Evolutionary conservation across 192 early-diverging fungal species (phyloP).

Genomic region (Mortierella hygrophila): DNA sequence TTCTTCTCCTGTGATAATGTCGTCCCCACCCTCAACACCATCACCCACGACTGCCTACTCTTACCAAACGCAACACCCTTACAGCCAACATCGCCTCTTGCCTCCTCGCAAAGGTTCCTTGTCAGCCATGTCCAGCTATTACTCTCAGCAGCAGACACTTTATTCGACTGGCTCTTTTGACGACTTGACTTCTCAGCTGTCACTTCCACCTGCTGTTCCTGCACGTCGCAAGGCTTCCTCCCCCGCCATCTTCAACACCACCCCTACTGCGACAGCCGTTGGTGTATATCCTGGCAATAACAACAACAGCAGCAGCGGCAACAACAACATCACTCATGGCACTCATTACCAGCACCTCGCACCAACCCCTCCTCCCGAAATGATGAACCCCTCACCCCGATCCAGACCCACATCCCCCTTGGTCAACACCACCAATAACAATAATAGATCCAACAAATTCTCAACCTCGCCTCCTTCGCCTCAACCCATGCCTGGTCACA

Average conservation of each 20-base stretch:
- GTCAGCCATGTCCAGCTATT: constrained; percentile 2
- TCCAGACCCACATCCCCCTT: constrained; percentile 7
- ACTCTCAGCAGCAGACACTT: background rate
- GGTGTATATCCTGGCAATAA: background rate
- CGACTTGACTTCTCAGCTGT: background rate
- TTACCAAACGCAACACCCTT: background rate
- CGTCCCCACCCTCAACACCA: constrained; percentile 25
- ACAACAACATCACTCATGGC: background rate
- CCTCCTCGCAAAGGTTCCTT: constrained; percentile 23
- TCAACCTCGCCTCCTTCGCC: constrained; percentile 1
- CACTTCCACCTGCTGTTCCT: constrained; percentile 14
- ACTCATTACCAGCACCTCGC: constrained; percentile 5
- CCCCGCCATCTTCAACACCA: constrained; percentile 17
- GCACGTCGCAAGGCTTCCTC: constrained; percentile 37
- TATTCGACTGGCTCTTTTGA: constrained; percentile 7
- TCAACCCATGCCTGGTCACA: background rate
- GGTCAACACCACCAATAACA: background rate
- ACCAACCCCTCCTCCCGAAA: constrained; percentile 1
- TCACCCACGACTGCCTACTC: constrained; percentile 7
- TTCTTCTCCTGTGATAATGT: background rate
- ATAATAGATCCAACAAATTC: background rate
- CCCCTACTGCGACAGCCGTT: background rate
- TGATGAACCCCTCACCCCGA: background rate
- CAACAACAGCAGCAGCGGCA: background rate
- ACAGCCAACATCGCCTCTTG: constrained; percentile 4